A percentile compares a stretch with the other conserved stretches of the same genome.
These are phyloP conservation scores for Alternaria sp. DNA, from an alignment of 2,329 filamentous ascomycete species.

Conservation along the genomic window DNA sequence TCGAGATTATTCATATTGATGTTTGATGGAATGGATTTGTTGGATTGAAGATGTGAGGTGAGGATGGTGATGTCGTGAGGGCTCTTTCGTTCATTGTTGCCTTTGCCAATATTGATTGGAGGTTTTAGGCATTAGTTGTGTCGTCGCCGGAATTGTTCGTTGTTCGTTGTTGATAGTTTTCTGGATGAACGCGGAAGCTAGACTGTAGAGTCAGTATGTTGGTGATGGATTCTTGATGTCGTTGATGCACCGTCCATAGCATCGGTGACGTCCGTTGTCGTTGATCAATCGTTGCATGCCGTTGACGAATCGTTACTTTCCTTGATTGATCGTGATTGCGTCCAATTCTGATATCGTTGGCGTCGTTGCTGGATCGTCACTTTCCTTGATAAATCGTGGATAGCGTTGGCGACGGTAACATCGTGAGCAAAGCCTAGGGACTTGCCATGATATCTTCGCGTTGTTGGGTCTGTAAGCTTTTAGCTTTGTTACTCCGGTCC, in stretches of 20 bases:
- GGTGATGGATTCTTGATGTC: too few relatives aligned
- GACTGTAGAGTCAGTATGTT: too few relatives aligned
- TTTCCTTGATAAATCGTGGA: not conserved
- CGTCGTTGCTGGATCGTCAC: fast-evolving
- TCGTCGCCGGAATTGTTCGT: too few relatives aligned
- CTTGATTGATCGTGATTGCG: not conserved
- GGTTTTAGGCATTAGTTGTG: too few relatives aligned
- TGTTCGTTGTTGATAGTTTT: too few relatives aligned
- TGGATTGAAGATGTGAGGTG: not conserved
- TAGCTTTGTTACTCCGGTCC: not conserved
- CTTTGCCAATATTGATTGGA: too few relatives aligned
- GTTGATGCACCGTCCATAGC: too few relatives aligned
- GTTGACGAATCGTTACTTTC: not conserved
- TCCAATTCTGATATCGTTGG: too few relatives aligned
- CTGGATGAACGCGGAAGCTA: too few relatives aligned
- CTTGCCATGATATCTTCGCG: not conserved
- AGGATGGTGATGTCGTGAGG: not conserved
- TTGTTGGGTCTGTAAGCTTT: not conserved
- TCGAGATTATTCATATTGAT: not conserved
- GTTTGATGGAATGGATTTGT: not conserved
- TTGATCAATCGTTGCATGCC: not conserved
- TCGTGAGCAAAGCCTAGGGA: not conserved
- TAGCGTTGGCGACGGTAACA: not conserved
- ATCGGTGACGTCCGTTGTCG: too few relatives aligned
- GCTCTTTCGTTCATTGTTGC: too few relatives aligned